Evolutionary conservation across 2,329 filamentous ascomycete species (phyloP).

Genomic region (Nannizziopsis arthrosporioides): DNA sequence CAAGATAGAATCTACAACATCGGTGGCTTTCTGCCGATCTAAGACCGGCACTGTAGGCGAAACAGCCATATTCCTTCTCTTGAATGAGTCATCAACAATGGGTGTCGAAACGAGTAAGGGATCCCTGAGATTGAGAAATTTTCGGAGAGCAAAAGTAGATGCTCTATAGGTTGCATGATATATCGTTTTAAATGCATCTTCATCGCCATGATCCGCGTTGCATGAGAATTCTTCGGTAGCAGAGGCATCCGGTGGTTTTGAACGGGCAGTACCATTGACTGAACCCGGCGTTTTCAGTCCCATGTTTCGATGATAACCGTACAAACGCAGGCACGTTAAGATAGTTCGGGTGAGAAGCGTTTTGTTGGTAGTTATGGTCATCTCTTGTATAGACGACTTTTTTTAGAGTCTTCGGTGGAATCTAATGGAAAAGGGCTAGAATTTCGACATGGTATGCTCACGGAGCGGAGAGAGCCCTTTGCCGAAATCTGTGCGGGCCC

Average conservation of each 20-base stretch:
- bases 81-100: background rate
- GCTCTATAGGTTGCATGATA: constrained; percentile 36
- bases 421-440: background rate
- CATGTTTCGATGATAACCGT: constrained; percentile 28
- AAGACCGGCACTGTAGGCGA: constrained; percentile 20
- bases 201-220: constrained; percentile 21
- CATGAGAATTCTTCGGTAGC: background rate
- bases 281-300: background rate
- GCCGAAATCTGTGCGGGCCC: background rate
- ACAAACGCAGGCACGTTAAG: constrained; percentile 35
- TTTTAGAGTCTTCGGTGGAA: background rate
- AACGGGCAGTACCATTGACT: background rate
- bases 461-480: background rate
- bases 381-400: background rate
- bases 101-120: background rate
- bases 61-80: constrained; percentile 1
- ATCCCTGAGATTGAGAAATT: constrained; percentile 25
- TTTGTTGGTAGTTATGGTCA: constrained; percentile 28
- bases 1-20: constrained; percentile 32
- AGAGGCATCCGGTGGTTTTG: background rate
- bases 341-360: constrained; percentile 33
- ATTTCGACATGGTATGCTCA: constrained; percentile 8
- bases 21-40: constrained; percentile 31
- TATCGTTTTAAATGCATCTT: constrained; percentile 34
- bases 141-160: constrained; percentile 33